These are phyloP conservation scores for Taxillus chinensis DNA, from an alignment of 164 flowering plant genomes.

Conservation along the genomic window DNA sequence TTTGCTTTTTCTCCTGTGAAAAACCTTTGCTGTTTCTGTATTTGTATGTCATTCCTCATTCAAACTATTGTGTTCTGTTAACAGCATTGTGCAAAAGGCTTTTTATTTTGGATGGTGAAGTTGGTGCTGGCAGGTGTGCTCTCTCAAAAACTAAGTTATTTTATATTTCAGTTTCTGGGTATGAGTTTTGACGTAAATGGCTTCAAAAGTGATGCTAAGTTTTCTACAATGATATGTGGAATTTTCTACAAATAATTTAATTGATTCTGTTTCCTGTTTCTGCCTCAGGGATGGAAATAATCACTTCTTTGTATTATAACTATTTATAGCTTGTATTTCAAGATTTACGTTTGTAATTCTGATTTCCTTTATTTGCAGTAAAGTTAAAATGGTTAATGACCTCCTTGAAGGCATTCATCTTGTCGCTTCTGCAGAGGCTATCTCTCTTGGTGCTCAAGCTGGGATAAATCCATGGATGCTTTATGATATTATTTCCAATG, in stretches of 20 bases:
- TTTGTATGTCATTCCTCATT: neutral
- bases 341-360: neutral
- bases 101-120: conserved; percentile 50
- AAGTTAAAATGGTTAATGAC: conserved; percentile 66
- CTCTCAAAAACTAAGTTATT: conserved; percentile 2
- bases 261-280: no score
- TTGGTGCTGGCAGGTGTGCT: conserved; percentile 80
- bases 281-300: no score
- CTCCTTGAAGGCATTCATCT: conserved; percentile 89
- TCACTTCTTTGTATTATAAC: no score
- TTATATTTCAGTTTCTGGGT: no score
- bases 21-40: neutral
- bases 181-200: no score
- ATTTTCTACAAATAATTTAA: no score
- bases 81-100: conserved; percentile 80
- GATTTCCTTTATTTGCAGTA: conserved; percentile 42
- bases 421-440: conserved; percentile 78
- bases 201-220: no score
- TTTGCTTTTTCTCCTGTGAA: neutral
- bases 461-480: conserved; percentile 86
- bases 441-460: conserved; percentile 69
- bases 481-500: conserved; percentile 88
- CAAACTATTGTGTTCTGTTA: conserved; percentile 11
- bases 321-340: neutral
- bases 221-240: no score